Evolutionary conservation across 768 basidiomycete genomes (phyloP).

Genomic region (Ephemerocybe angulata): DNA sequence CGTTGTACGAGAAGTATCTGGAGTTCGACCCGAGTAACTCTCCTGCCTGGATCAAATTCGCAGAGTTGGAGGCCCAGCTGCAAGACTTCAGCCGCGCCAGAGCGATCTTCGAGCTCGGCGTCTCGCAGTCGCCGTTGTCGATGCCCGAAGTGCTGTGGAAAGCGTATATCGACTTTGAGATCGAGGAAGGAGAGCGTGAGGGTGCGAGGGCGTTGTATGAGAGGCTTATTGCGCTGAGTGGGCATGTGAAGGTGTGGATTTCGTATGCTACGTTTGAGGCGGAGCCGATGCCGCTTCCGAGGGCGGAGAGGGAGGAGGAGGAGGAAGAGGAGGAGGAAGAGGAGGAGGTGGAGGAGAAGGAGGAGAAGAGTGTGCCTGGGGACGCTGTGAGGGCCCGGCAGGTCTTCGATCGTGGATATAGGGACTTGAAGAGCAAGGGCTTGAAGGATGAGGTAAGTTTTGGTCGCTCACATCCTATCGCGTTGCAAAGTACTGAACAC

Average conservation of each 20-base stretch:
- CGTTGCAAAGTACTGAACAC: background rate
- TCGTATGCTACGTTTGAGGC: constrained; percentile 92
- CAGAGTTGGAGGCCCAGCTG: constrained; percentile 84
- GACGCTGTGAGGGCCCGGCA: constrained; percentile 65
- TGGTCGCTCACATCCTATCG: background rate
- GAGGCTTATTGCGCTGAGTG: constrained; percentile 77
- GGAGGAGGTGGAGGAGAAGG: no score
- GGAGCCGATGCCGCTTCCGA: constrained; percentile 62
- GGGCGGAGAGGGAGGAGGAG: constrained; percentile 66
- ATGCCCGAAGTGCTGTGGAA: constrained; percentile 97
- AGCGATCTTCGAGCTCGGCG: constrained; percentile 90
- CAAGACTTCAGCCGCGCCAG: constrained; percentile 87
- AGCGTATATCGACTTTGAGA: constrained; percentile 95
- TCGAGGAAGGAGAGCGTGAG: constrained; percentile 88
- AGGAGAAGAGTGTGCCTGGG: constrained; percentile 66
- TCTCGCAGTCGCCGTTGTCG: constrained; percentile 77
- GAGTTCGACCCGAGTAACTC: constrained; percentile 93
- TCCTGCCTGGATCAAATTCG: constrained; percentile 93
- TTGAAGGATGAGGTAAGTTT: constrained; percentile 80
- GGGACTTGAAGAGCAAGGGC: constrained; percentile 73
- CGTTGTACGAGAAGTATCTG: constrained; percentile 89
- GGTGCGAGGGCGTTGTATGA: constrained; percentile 84
- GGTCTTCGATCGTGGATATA: constrained; percentile 86
- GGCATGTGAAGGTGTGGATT: constrained; percentile 97
- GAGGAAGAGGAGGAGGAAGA: constrained; percentile 69